These are phyloP conservation scores for Candida boleticola DNA, from an alignment of 805 yeast species.

Conservation along the genomic window DNA sequence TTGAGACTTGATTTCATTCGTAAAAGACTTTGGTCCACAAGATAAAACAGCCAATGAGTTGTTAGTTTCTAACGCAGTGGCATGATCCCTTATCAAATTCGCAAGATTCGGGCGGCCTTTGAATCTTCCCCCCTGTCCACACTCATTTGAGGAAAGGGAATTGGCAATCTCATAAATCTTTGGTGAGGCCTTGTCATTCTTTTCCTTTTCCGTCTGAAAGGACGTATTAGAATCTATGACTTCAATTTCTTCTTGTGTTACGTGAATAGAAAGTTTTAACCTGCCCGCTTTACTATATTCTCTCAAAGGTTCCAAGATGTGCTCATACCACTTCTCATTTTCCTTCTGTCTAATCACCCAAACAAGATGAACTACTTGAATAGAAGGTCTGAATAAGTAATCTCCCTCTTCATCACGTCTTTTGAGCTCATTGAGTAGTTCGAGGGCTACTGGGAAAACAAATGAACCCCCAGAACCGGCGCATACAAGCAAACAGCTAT, in stretches of 20 bases:
- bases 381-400: slow-evolving; percentile 17
- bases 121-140: not conserved
- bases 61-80: not conserved
- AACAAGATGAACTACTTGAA: slow-evolving; percentile 21
- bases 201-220: not conserved
- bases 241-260: slow-evolving; percentile 28
- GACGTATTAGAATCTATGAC: too few species aligned
- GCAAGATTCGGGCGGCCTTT: not conserved
- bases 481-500: slow-evolving; percentile 34
- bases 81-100: not conserved
- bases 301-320: slow-evolving; percentile 27
- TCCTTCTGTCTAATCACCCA: slow-evolving; percentile 28
- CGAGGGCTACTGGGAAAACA: slow-evolving; percentile 44
- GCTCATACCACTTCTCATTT: slow-evolving; percentile 37
- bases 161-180: too few species aligned
- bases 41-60: slow-evolving; percentile 4
- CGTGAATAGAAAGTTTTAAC: slow-evolving; percentile 23
- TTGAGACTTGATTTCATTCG: slow-evolving; percentile 23
- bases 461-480: slow-evolving; percentile 50
- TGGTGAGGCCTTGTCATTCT: slow-evolving; percentile 23
- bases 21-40: slow-evolving; percentile 41
- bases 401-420: slow-evolving; percentile 26
- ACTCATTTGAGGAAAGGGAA: too few species aligned
- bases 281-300: slow-evolving; percentile 21
- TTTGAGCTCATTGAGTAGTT: slow-evolving; percentile 29